Conservation (phyloP, 176 grass and related monocot species). For the Oryza longistaminata region DNA sequence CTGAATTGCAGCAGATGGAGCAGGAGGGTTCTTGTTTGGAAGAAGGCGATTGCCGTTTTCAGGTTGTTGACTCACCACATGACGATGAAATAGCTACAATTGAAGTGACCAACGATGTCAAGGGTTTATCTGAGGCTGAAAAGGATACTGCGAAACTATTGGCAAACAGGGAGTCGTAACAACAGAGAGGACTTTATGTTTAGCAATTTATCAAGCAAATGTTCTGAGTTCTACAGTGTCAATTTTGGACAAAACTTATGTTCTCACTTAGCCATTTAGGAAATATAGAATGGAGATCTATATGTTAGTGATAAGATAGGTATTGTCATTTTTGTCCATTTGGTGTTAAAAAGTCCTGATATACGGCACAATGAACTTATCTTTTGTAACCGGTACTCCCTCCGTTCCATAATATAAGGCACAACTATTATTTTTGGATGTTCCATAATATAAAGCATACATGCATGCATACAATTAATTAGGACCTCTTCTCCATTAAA, state of each 20-base stretch:
- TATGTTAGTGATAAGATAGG: no score
- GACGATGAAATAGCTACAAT: slow-evolving; percentile 38
- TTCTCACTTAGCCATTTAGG: background rate
- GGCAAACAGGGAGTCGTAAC: slow-evolving; percentile 23
- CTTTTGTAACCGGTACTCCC: background rate
- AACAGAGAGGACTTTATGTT: background rate
- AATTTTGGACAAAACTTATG: background rate
- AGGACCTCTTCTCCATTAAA: no score
- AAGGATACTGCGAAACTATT: slow-evolving; percentile 54
- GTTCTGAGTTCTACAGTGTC: background rate
- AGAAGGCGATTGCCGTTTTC: slow-evolving; percentile 26
- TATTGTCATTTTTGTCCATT: background rate
- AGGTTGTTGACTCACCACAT: slow-evolving; percentile 22
- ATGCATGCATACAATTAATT: no score
- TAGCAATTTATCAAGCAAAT: background rate
- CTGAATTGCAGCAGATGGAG: slow-evolving; percentile 76
- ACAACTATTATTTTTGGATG: no score
- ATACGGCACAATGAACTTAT: background rate
- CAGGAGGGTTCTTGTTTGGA: slow-evolving; percentile 28
- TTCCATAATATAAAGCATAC: no score
- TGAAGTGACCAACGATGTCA: slow-evolving; percentile 23
- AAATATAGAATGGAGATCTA: background rate
- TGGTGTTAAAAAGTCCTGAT: background rate
- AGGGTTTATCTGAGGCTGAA: slow-evolving; percentile 36
- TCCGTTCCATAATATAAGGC: no score